Conservation (phyloP, 2,329 filamentous ascomycete genomes). For the Alternaria viburni region DNA sequence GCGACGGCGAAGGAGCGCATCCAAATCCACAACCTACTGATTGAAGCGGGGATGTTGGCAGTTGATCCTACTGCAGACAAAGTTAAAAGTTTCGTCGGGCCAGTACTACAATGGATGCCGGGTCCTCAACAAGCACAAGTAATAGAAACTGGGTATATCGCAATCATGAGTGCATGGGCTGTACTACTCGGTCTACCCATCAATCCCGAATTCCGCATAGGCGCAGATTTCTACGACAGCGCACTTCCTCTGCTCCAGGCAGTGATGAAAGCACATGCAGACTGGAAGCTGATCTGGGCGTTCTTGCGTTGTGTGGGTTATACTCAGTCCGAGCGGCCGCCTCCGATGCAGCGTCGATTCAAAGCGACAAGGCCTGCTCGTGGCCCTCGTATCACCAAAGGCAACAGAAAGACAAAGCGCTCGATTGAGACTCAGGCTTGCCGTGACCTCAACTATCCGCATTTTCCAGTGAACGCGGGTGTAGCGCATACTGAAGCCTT, state of each 20-base stretch:
- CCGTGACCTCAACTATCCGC: not conserved
- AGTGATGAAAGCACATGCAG: slow-evolving; percentile 1
- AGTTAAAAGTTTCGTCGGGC: not conserved
- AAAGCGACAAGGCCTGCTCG: not conserved
- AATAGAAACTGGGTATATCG: slow-evolving; percentile 14
- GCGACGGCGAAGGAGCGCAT: not conserved
- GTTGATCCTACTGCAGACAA: not conserved
- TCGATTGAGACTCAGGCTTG: not conserved
- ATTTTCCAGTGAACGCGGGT: not conserved
- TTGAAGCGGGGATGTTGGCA: no score
- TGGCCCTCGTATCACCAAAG: not conserved
- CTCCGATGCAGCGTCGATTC: not conserved
- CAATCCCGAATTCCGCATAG: slow-evolving; percentile 9
- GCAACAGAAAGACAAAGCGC: not conserved
- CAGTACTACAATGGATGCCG: slow-evolving; percentile 1
- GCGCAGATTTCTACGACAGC: not conserved
- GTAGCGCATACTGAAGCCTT: not conserved
- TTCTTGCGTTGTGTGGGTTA: slow-evolving; percentile 17
- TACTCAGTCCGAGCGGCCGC: not conserved
- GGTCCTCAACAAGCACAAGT: not conserved
- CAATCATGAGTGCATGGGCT: slow-evolving; percentile 24
- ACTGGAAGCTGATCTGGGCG: slow-evolving; percentile 24
- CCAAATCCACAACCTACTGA: not conserved
- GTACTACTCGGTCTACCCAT: slow-evolving; percentile 17
- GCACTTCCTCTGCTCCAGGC: not conserved